These are phyloP conservation scores for Sphaerulina musiva DNA, from an alignment of 2,329 filamentous ascomycete genomes.

Conservation along the genomic window DNA sequence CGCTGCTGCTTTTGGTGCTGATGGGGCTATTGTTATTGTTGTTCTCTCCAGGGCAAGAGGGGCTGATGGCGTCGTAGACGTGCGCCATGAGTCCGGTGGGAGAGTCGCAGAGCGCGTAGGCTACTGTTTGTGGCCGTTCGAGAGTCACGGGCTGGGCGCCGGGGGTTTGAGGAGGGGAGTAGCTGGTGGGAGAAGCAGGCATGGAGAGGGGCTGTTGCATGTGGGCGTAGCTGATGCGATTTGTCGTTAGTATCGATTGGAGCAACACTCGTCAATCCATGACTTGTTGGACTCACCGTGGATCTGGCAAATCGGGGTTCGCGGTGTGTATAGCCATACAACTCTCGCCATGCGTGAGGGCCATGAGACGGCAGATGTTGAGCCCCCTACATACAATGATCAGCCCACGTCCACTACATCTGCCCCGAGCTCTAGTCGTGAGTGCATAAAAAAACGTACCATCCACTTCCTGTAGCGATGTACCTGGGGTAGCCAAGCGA, in stretches of 20 bases:
- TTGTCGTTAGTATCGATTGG: neutral
- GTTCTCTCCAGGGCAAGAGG: constrained; percentile 1
- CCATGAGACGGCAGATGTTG: constrained; percentile 42
- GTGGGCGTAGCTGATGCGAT: constrained; percentile 19
- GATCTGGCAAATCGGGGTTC: constrained; percentile 50
- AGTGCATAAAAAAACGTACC: constrained; percentile 30
- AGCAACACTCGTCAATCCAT: neutral
- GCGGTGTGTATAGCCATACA: constrained; percentile 58
- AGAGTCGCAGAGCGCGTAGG: constrained; percentile 58
- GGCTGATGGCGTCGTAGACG: constrained; percentile 37
- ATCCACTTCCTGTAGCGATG: constrained; percentile 51
- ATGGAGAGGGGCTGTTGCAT: constrained; percentile 10
- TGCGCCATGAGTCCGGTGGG: constrained; percentile 54
- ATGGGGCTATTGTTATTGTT: too few relatives aligned
- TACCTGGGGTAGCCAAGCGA: constrained; percentile 55
- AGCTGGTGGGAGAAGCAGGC: constrained; percentile 1
- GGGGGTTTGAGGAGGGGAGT: constrained; percentile 20
- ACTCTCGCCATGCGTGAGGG: constrained; percentile 42
- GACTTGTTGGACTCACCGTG: constrained; percentile 30
- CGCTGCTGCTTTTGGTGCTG: neutral
- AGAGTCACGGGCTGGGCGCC: constrained; percentile 4
- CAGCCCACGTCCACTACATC: neutral
- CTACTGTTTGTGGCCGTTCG: constrained; percentile 47
- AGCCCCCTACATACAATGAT: constrained; percentile 35
- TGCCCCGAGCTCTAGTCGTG: neutral